Conservation (phyloP, 352 stramenopile genomes). For the Globisporangium takayamanum region DNA sequence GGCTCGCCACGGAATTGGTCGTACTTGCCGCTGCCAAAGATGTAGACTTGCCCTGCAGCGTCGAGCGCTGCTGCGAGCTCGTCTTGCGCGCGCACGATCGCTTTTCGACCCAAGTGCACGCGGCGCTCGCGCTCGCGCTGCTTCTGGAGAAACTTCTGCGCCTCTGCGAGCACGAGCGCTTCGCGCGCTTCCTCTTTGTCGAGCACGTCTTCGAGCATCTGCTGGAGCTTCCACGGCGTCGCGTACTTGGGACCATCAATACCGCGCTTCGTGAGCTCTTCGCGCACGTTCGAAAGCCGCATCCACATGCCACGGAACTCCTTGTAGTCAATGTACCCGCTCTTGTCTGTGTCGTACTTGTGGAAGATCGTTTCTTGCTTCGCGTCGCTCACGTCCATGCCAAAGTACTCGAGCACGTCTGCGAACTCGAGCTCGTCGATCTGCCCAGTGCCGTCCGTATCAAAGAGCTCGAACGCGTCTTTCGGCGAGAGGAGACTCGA, state of each 20-base stretch:
- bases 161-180: constrained; percentile 67
- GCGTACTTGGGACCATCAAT: constrained; percentile 87
- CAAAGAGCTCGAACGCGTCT: constrained; percentile 91
- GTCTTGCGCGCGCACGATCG: constrained; percentile 63
- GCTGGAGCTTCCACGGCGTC: constrained; percentile 67
- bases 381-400: constrained; percentile 79
- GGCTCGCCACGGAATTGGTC: constrained; percentile 73
- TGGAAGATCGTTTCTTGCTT: constrained; percentile 91
- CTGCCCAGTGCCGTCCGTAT: constrained; percentile 82
- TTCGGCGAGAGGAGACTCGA: constrained; percentile 75
- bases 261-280: constrained; percentile 82
- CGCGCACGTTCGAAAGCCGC: constrained; percentile 63
- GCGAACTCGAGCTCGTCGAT: constrained; percentile 93
- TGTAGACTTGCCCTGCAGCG: constrained; percentile 89
- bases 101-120: constrained; percentile 35
- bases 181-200: constrained; percentile 88
- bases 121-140: constrained; percentile 67
- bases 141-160: constrained; percentile 61
- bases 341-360: constrained; percentile 91
- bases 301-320: constrained; percentile 94
- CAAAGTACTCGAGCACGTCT: constrained; percentile 92
- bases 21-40: constrained; percentile 84
- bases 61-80: constrained; percentile 87
- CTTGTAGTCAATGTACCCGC: constrained; percentile 89
- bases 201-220: constrained; percentile 84